Evolutionary conservation across 2,329 filamentous ascomycete genomes (phyloP).

Genomic region (Bimuria novae-zelandiae): DNA sequence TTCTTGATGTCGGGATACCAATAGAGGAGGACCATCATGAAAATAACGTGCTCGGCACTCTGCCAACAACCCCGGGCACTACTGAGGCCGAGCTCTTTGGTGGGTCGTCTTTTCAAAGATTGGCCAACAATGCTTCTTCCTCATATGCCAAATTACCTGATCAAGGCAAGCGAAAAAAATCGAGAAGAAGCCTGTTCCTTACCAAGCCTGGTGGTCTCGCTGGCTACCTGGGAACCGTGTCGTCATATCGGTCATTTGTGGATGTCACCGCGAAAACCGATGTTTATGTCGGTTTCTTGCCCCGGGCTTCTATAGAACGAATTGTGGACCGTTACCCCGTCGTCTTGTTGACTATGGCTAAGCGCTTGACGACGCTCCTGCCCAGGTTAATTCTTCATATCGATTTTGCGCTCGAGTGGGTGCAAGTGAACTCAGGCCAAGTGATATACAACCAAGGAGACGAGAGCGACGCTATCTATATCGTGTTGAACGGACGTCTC

Average conservation of each 20-base stretch:
- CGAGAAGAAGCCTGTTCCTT: conserved; percentile 77
- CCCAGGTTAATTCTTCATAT: conserved; percentile 93
- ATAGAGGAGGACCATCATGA: conserved; percentile 63
- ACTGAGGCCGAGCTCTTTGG: conserved; percentile 45
- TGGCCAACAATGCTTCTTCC: conserved; percentile 24
- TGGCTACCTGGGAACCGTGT: conserved; percentile 92
- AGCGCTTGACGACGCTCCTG: conserved; percentile 85
- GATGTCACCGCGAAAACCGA: conserved; percentile 98
- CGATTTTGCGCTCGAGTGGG: conserved; percentile 97
- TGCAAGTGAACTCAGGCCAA: conserved; percentile 93
- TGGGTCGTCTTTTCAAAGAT: conserved; percentile 28
- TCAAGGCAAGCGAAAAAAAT: conserved; percentile 50
- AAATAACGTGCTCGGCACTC: conserved; percentile 51
- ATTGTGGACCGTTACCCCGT: conserved; percentile 94
- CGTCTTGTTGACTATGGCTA: conserved; percentile 92
- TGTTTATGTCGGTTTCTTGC: conserved; percentile 95
- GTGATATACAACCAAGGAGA: conserved; percentile 92
- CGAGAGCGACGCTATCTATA: conserved; percentile 97
- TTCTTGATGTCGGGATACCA: conserved; percentile 90
- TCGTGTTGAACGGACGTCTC: conserved; percentile 91
- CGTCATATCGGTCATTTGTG: conserved; percentile 93
- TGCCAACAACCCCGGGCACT: conserved; percentile 39
- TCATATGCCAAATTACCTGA: conserved; percentile 33
- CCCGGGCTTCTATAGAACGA: conserved; percentile 80
- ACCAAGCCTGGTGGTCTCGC: conserved; percentile 94